These are phyloP conservation scores for Agroathelia rolfsii DNA, from an alignment of 1,284 basidiomycete genomes.

Conservation along the genomic window DNA sequence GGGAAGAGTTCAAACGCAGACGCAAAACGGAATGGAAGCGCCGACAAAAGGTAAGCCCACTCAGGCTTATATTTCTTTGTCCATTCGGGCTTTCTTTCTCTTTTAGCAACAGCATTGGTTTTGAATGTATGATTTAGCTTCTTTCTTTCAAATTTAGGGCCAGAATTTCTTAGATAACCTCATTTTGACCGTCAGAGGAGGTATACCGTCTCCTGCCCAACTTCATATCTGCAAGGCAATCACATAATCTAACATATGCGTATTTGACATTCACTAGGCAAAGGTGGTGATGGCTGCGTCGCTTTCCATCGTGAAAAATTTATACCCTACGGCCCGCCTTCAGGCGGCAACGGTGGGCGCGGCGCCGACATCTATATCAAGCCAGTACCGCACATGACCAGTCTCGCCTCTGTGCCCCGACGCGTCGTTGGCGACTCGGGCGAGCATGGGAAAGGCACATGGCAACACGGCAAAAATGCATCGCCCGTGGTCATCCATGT, in stretches of 20 bases:
- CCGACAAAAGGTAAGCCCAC: constrained; percentile 47
- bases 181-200: constrained; percentile 67
- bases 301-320: constrained; percentile 79
- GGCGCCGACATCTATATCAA: constrained; percentile 82
- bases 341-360: constrained; percentile 82
- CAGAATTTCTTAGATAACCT: constrained; percentile 76
- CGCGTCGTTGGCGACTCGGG: constrained; percentile 64
- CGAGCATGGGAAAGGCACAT: constrained; percentile 68
- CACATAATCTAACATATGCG: too few relatives aligned
- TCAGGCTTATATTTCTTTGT: too few relatives aligned
- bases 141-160: too few relatives aligned
- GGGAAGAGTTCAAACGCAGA: constrained; percentile 11
- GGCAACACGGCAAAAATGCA: constrained; percentile 73
- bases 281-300: constrained; percentile 76
- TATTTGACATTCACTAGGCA: constrained; percentile 37
- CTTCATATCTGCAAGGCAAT: too few relatives aligned
- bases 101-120: too few relatives aligned
- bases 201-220: too few relatives aligned
- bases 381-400: constrained; percentile 67
- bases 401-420: constrained; percentile 62
- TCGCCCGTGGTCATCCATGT: constrained; percentile 69
- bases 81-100: too few relatives aligned
- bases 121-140: too few relatives aligned
- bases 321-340: constrained; percentile 73
- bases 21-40: constrained; percentile 70